Evolutionary conservation across 2,329 filamentous ascomycete species (phyloP).

Genomic region (Dothistroma septosporum): DNA sequence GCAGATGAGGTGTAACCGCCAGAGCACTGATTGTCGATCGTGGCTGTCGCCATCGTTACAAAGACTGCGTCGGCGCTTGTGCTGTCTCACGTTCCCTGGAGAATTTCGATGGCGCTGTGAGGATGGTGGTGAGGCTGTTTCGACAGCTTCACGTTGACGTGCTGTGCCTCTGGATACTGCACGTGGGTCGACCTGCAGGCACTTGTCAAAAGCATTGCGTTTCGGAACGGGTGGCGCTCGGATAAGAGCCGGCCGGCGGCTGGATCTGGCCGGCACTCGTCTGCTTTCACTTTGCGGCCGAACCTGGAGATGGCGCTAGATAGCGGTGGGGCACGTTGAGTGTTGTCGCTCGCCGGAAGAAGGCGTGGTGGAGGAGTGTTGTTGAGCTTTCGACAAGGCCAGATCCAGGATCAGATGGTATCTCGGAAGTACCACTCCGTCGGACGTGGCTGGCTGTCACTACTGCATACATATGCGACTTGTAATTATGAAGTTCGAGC

Average conservation of each 20-base stretch:
- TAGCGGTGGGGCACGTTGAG: neutral
- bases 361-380: neutral
- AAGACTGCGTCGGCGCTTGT: neutral
- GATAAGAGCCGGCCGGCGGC: slow-evolving; percentile 8
- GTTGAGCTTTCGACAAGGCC: neutral
- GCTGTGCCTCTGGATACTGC: slow-evolving; percentile 4
- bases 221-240: slow-evolving; percentile 10
- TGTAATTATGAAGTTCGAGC: neutral
- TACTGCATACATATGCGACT: neutral
- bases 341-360: neutral
- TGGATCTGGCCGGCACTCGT: neutral
- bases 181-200: slow-evolving; percentile 6
- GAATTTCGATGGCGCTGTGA: neutral
- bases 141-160: neutral
- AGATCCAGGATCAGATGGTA: neutral
- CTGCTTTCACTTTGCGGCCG: neutral
- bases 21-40: neutral
- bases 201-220: neutral
- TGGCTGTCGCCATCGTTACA: neutral
- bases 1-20: neutral
- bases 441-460: neutral
- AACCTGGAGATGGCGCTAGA: neutral
- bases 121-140: neutral
- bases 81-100: neutral
- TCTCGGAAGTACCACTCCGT: neutral